Conservation (phyloP, 2,329 filamentous ascomycete genomes). For the Calonectria pseudoturangicola region DNA sequence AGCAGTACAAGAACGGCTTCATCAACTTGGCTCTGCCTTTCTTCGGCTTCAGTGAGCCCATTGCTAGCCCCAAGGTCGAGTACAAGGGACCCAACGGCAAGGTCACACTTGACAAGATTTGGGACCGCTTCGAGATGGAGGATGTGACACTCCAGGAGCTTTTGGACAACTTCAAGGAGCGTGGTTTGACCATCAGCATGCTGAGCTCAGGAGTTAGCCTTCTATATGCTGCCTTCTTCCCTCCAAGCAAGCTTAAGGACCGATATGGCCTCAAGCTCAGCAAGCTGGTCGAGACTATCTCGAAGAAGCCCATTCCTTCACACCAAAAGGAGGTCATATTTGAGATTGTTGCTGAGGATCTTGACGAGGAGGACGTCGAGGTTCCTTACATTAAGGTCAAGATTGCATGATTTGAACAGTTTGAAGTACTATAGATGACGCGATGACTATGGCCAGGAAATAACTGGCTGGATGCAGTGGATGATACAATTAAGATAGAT, state of each 20-base stretch:
- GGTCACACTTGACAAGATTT: constrained; percentile 94
- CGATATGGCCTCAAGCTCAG: constrained; percentile 89
- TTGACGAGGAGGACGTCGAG: constrained; percentile 93
- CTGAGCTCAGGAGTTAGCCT: constrained; percentile 97
- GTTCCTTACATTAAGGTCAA: constrained; percentile 97
- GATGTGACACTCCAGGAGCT: constrained; percentile 91
- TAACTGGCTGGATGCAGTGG: constrained; percentile 39
- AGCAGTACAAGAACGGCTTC: constrained; percentile 99
- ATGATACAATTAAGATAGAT: constrained; percentile 49
- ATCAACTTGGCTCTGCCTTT: constrained; percentile 97
- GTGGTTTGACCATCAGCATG: constrained; percentile 91
- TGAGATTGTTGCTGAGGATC: constrained; percentile 94
- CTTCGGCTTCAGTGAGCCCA: constrained; percentile 98
- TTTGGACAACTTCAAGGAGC: constrained; percentile 85
- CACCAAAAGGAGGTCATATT: constrained; percentile 98
- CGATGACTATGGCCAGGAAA: constrained; percentile 42
- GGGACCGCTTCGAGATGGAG: constrained; percentile 95
- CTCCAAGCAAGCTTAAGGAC: constrained; percentile 85
- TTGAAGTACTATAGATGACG: constrained; percentile 27
- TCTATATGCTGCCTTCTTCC: constrained; percentile 95
- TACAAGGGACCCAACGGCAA: constrained; percentile 88
- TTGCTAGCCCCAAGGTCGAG: constrained; percentile 92
- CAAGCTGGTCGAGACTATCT: constrained; percentile 89
- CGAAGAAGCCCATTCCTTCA: constrained; percentile 91
- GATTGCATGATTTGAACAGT: constrained; percentile 63